phyloP scores from a whole-genome alignment of 1,284 basidiomycete species.

The Gymnopus androsaceus region DNA sequence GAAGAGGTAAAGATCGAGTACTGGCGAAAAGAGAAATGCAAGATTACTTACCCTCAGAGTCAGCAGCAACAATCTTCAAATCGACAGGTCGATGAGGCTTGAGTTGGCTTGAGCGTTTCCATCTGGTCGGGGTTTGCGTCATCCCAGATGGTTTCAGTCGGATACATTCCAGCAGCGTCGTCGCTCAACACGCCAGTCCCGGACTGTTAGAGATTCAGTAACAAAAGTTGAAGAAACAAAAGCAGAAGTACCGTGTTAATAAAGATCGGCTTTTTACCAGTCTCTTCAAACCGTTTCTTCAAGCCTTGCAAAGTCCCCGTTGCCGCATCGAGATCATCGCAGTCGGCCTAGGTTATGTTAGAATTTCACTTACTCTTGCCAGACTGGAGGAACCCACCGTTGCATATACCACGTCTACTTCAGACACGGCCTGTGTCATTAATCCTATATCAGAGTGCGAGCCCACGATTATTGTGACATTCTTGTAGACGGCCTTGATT shows the following conservation, averaged over 20 bases:
- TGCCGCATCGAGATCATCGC: constrained; percentile 40
- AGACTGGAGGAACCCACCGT: constrained; percentile 29
- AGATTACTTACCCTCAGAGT: constrained; percentile 33
- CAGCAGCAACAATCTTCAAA: constrained; percentile 30
- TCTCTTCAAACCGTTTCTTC: constrained; percentile 41
- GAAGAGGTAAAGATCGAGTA: background rate
- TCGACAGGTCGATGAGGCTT: constrained; percentile 42
- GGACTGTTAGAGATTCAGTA: too few relatives aligned
- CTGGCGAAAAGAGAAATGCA: background rate
- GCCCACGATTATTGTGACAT: constrained; percentile 40
- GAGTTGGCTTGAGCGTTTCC: constrained; percentile 33
- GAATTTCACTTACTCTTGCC: too few relatives aligned
- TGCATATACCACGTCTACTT: constrained; percentile 37
- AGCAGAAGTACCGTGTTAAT: constrained; percentile 62
- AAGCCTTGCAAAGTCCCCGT: constrained; percentile 47
- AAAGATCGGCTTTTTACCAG: constrained; percentile 44
- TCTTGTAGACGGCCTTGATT: constrained; percentile 30
- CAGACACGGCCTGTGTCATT: constrained; percentile 29
- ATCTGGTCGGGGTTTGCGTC: constrained; percentile 40
- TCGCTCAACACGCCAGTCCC: constrained; percentile 37
- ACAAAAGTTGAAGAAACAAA: too few relatives aligned
- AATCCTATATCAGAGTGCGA: constrained; percentile 38
- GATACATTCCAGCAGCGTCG: constrained; percentile 35
- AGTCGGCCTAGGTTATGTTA: constrained; percentile 37
- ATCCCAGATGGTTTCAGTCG: constrained; percentile 35